Conservation (phyloP, 768 basidiomycete species). For the Mycena venus region DNA sequence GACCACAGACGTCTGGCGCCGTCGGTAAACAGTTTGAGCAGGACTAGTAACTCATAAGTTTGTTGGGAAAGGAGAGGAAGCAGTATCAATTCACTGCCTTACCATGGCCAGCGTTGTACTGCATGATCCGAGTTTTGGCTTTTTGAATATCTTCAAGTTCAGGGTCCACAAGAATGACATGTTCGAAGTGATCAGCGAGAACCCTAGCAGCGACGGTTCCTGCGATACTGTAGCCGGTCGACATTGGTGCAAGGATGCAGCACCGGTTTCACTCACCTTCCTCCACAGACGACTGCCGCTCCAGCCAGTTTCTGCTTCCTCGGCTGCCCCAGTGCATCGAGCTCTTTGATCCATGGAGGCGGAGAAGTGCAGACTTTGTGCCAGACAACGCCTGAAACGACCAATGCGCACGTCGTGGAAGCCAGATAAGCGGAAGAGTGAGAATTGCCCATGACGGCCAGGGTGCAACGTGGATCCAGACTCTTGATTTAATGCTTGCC, state of each 20-base stretch:
- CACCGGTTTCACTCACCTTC: too few relatives aligned
- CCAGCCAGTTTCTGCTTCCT: slow-evolving; percentile 2
- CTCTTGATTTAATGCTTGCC: too few relatives aligned
- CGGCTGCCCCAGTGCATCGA: slow-evolving; percentile 5
- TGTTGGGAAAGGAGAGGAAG: background rate
- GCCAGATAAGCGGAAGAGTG: background rate
- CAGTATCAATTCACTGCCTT: background rate
- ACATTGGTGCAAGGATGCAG: background rate
- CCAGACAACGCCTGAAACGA: background rate
- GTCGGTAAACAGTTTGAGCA: slow-evolving; percentile 24
- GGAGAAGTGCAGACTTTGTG: slow-evolving; percentile 9
- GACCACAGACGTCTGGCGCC: slow-evolving; percentile 38
- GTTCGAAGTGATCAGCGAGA: slow-evolving; percentile 24
- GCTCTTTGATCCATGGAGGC: slow-evolving; percentile 4
- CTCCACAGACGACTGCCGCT: slow-evolving; percentile 42
- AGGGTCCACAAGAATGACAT: slow-evolving; percentile 38
- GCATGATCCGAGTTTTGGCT: slow-evolving; percentile 30
- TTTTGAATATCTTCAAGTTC: slow-evolving; percentile 32
- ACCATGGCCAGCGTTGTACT: slow-evolving; percentile 36
- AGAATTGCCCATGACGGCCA: too few relatives aligned
- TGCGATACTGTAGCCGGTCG: slow-evolving; percentile 34
- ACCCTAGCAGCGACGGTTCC: slow-evolving; percentile 41
- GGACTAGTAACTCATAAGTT: too few relatives aligned
- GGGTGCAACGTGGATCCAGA: too few relatives aligned
- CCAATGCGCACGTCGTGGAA: background rate